Base-by-base conservation (phyloP, 139 green algal species). In the Coelastrella sp. region DNA sequence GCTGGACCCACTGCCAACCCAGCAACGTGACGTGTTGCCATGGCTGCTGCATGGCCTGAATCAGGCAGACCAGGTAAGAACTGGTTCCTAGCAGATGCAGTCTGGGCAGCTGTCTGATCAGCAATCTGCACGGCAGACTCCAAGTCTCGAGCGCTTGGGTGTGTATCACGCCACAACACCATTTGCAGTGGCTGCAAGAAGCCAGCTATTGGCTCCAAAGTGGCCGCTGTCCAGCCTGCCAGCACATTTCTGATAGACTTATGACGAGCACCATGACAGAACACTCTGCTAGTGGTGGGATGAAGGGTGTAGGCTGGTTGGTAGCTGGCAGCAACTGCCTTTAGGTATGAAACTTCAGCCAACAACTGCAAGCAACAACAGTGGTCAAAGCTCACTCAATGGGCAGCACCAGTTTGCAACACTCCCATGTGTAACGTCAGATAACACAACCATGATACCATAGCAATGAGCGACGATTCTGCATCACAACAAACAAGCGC, bases 281-380 rank as follows among this genome's bases (percentile, higher is more conserved):
- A 73, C 50, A 92, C 53, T 40, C 32, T 41, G 59, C 27, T 37
- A 3, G 71, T 71, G 21, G 74, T 48, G 13, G 37, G 34, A 4
- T 43, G 37, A 53, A 78, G 50, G 27, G 68, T 37, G 25, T 25
- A 23, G 2, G 27, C 50, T 30, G 50, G 76, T 37, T 35, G 53
- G 66, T 92, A 92, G 63, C 38, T 85, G 34, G 25, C 11, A 19
- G 68, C 74, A 11, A 93, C 82, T 50, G 90, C 79, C 71, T 92
- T 88, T 50, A 91, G 87, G 89, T 95, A 95, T 43, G 88, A 85
- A 2, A 92, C 74, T 7, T 88, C 71, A 34, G 83, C 45, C 34
- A 93, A 48, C 62, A 89, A 15, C 80, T 86, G 80, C 32, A 48
- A 66, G 11, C 50, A 59, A 25, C 69, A 32, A 57, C n/a, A n/a